Evolutionary conservation across 2,329 filamentous ascomycete species (phyloP), one percentile per base, ranked within the genome.

Genomic region (Ceratocystis destructans): DNA sequence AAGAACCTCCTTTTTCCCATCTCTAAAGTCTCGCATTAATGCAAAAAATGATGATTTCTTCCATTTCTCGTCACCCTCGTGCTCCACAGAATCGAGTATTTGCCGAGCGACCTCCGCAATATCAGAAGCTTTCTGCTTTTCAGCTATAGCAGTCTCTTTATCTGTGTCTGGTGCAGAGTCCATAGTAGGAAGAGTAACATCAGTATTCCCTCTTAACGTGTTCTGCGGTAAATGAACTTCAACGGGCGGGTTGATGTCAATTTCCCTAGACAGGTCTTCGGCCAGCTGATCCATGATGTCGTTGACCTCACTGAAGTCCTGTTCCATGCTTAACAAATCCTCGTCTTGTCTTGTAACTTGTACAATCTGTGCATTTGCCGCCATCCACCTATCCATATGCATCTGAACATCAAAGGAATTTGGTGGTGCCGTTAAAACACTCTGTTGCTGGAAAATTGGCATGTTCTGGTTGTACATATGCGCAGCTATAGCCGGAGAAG

Each of bases 11-110:
- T 79, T 79, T 25, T 71, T 74, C 1, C 77, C 77, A 61, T 79
- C 77, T 7, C 76, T 73, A 59, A 79, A 78, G 65, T 79, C 77
- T 20, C 76, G 75, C 77, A 79, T 79, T 3, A 79, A 72, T 0
- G 75, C 75, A 6, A 79, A 71, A 53, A 79, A 79, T n/a, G 74
- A 71, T 0, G 77, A 79, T 57, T 79, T 77, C 69, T 77, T 77
- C 77, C 77, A 79, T 69, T 79, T 79, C 7, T 79, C 77, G 53
- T 77, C 76, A 57, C 73, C 72, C 68, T 79, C 77, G 64, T 79
- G 77, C 69, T 77, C 72, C 28, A 79, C 77, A 1, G 75, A 75
- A 61, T 78, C 75, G 45, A 79, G 73, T 0, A 79, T 74, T 25
- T 76, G 73, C 68, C 77, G 74, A 5, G 77, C 77, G 0, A 77